Percentiles rank a stretch among this genome's conserved stretches.
These are phyloP conservation scores for Microcyclospora pomicola DNA, from an alignment of 2,329 filamentous ascomycete species.

Conservation along the genomic window DNA sequence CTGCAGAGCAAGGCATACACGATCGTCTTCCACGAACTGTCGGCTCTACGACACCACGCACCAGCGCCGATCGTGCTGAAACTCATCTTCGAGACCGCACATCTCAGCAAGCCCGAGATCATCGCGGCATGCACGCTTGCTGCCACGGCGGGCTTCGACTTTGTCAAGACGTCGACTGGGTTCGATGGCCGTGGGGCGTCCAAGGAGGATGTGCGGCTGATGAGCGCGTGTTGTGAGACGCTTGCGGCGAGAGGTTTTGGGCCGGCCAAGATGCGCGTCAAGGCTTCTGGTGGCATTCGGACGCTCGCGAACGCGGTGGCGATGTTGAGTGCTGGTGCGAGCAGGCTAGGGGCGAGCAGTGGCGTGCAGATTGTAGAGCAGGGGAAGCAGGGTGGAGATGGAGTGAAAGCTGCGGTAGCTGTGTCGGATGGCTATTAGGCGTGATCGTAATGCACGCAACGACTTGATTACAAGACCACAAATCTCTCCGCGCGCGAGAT, in stretches of 20 bases:
- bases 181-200: conserved; percentile 43
- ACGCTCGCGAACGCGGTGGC: conserved; percentile 35
- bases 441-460: no score
- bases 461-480: no score
- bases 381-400: conserved; percentile 17
- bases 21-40: conserved; percentile 39
- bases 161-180: conserved; percentile 47
- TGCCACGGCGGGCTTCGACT: conserved; percentile 41
- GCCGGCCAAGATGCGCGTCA: conserved; percentile 34
- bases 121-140: conserved; percentile 41
- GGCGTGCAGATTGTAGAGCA: conserved; percentile 44
- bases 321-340: conserved; percentile 45
- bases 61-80: conserved; percentile 33
- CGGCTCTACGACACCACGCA: conserved; percentile 36
- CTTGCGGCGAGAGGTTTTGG: conserved; percentile 20
- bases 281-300: conserved; percentile 45
- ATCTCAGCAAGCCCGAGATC: conserved; percentile 35
- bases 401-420: neutral
- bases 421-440: no score
- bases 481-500: no score
- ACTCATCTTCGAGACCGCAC: conserved; percentile 46
- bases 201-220: conserved; percentile 39
- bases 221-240: conserved; percentile 36
- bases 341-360: conserved; percentile 41
- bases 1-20: conserved; percentile 30